phyloP scores from a whole-genome alignment of 805 yeast species.

The Pichia heedii region DNA sequence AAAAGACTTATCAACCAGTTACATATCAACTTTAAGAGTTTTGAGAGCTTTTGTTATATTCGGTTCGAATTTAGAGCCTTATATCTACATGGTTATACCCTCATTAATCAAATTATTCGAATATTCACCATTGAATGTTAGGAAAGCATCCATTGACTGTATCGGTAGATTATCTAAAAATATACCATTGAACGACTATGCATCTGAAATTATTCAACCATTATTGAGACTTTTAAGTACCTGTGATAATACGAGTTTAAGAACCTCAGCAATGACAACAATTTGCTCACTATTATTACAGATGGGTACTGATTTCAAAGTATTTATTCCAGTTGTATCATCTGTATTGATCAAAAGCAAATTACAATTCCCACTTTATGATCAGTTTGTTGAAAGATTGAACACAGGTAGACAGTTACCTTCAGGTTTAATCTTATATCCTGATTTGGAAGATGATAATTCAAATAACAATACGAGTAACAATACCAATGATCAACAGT shows the following conservation, averaged over 20 bases:
- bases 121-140: constrained; percentile 48
- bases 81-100: constrained; percentile 80
- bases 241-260: constrained; percentile 42
- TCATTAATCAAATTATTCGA: constrained; percentile 77
- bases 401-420: constrained; percentile 83
- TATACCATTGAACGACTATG: constrained; percentile 74
- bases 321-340: constrained; percentile 77
- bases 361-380: constrained; percentile 66
- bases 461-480: constrained; percentile 51
- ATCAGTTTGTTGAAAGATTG: constrained; percentile 69
- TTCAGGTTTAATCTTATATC: constrained; percentile 59
- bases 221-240: constrained; percentile 54
- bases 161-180: constrained; percentile 71
- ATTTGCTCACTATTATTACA: constrained; percentile 70
- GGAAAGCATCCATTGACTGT: constrained; percentile 70
- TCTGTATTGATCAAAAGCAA: constrained; percentile 53
- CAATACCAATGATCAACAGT: constrained; percentile 55
- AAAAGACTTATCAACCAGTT: constrained; percentile 53
- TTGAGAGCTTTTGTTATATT: constrained; percentile 77
- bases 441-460: constrained; percentile 34
- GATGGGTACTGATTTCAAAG: constrained; percentile 73
- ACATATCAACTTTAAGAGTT: constrained; percentile 60
- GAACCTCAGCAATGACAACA: constrained; percentile 64
- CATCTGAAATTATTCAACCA: constrained; percentile 85
- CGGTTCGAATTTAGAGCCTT: constrained; percentile 83